phyloP scores from a whole-genome alignment of 805 yeast genomes.

The Ogataea naganishii region DNA sequence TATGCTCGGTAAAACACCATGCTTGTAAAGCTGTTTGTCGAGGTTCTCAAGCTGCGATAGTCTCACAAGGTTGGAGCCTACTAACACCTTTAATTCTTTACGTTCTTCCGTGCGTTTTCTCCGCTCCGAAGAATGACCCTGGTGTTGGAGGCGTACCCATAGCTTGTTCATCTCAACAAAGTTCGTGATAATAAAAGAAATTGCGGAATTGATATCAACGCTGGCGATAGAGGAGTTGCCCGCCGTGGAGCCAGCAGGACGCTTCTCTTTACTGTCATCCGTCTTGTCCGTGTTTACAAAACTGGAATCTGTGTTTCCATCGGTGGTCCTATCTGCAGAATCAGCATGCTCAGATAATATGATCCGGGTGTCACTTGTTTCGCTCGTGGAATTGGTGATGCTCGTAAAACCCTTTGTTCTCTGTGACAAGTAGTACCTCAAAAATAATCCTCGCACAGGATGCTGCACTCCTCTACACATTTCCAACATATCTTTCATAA shows the following conservation, averaged over 20 bases:
- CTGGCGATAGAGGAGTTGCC: no score
- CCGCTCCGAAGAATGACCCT: conserved; percentile 83
- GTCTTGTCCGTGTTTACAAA: conserved; percentile 18
- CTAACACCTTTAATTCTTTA: conserved; percentile 80
- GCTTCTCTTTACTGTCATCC: conserved; percentile 3
- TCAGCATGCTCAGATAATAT: no score
- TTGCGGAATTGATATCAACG: no score
- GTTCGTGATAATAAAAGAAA: conserved; percentile 73
- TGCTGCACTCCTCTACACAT: conserved; percentile 97
- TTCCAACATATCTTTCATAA: conserved; percentile 93
- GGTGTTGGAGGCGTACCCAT: conserved; percentile 95
- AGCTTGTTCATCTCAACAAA: conserved; percentile 96
- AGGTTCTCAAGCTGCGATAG: conserved; percentile 78
- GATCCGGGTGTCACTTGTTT: no score
- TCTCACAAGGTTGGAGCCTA: conserved; percentile 87
- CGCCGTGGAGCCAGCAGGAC: conserved; percentile 30
- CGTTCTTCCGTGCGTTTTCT: conserved; percentile 70
- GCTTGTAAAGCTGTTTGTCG: conserved; percentile 39
- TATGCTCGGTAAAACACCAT: conserved; percentile 63
- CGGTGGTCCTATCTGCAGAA: no score
- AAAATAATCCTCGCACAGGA: conserved; percentile 85
- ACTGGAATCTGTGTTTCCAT: no score
- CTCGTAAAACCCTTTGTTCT: conserved; percentile 66
- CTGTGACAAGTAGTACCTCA: conserved; percentile 84
- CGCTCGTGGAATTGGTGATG: no score